Base-by-base conservation (phyloP, 305 asterid genomes). In the Fraxinus latifolia region DNA sequence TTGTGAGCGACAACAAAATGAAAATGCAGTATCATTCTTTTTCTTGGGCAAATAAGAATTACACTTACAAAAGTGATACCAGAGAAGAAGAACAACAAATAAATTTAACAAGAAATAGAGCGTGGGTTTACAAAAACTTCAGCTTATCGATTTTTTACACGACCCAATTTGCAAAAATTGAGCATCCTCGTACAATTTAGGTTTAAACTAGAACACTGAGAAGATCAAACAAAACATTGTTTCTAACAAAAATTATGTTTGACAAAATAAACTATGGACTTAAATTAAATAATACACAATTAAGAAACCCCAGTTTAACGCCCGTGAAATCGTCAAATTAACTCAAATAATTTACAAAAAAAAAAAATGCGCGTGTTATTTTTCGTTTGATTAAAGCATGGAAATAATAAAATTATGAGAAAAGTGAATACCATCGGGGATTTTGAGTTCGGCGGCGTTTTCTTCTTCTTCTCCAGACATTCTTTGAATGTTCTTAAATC, bases 361-460 rank as follows among this genome's bases (percentile, higher is more conserved):
- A 11, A 21, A 33, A 27, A 27, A 27, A 71, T 60, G n/a, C n/a
- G 21, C 1, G 15, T 62, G 1, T 8, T 9, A 23, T 8, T 62
- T 62, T 62, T 62, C 33, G 15, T 62, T 23, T 23, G 5, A 62
- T 7, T 62, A 62, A 62, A 62, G 71, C 33, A 62, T 21, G 5
- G 15, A 62, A 0, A 50, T 23, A 11, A 65, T 33, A 33, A 58
- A 27, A 15, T 29, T 27, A 31, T 36, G 47, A 47, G 73, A 73
- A 55, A 3, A 31, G 27, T 27, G 3, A 32, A 8, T 72, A 84
- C 87, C 87, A 78, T 84, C 87, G 21, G 83, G 85, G 55, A 84
- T 84, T 78, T 84, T 84, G 81, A 84, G 87, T 77, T 84, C 85
- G 11, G 87, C 82, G 4, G 87, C 87, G 68, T 84, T 84, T 53